A percentile compares a stretch with the other conserved stretches of the same genome.
Conservation (phyloP, 208 protist genomes). For the Trypanosoma avium region DNA sequence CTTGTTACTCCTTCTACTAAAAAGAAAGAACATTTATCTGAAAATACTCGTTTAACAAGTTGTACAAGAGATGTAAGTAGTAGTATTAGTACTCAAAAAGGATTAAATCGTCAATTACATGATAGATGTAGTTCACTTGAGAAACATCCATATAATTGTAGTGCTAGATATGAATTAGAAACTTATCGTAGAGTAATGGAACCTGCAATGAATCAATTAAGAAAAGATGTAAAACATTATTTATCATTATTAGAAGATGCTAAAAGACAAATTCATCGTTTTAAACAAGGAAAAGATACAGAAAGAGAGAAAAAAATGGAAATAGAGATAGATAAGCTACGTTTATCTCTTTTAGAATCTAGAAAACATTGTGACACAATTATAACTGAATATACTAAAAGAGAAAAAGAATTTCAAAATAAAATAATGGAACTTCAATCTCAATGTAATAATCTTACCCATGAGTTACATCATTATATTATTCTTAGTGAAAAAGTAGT, state of each 20-base stretch:
- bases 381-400: neutral
- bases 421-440: constrained; percentile 6
- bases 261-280: constrained; percentile 23
- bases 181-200: constrained; percentile 63
- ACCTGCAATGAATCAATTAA: constrained; percentile 42
- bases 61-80: no score
- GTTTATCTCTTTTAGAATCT: neutral
- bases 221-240: constrained; percentile 38
- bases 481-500: no score
- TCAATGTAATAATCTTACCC: constrained; percentile 2
- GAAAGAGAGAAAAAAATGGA: constrained; percentile 7
- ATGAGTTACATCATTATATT: constrained; percentile 1
- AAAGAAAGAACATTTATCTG: neutral
- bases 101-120: neutral
- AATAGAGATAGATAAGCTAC: neutral
- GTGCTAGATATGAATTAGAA: constrained; percentile 44
- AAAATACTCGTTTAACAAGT: neutral
- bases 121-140: constrained; percentile 20
- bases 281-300: constrained; percentile 21
- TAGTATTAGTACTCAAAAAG: no score
- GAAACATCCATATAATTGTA: constrained; percentile 27
- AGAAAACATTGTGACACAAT: neutral
- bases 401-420: constrained; percentile 6
- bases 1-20: constrained; percentile 9
- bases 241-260: constrained; percentile 28